A percentile compares a stretch with the other conserved stretches of the same genome.
Conservation (phyloP, 169 alveolate genomes). For the Cryptosporidium ubiquitum region DNA sequence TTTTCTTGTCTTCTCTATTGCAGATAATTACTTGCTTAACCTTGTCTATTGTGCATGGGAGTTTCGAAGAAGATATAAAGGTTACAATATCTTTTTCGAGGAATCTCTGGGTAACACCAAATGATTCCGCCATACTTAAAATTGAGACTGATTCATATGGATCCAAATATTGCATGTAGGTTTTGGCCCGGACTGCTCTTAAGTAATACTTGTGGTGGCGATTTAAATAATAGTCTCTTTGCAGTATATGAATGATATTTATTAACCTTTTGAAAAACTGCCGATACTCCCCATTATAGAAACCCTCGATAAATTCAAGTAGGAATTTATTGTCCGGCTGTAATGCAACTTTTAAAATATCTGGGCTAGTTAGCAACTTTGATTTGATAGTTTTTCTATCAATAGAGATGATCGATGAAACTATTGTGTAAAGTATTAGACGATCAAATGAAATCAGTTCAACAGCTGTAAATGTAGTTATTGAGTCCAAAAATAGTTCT, state of each 20-base stretch:
- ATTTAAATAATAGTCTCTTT: slow-evolving; percentile 19
- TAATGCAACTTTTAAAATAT: slow-evolving; percentile 42
- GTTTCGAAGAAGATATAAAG: slow-evolving; percentile 85
- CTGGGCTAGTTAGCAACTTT: slow-evolving; percentile 43
- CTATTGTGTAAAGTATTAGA: slow-evolving; percentile 91
- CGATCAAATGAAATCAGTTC: slow-evolving; percentile 92
- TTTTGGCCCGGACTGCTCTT: slow-evolving; percentile 49
- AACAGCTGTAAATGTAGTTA: slow-evolving; percentile 94
- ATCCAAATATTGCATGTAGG: slow-evolving; percentile 86
- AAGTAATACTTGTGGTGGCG: slow-evolving; percentile 42
- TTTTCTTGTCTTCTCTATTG: slow-evolving; percentile 81
- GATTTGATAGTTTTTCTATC: slow-evolving; percentile 20
- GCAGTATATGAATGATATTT: neutral
- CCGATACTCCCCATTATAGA: slow-evolving; percentile 38
- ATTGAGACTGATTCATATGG: slow-evolving; percentile 86
- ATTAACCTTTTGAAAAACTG: neutral
- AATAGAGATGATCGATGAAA: slow-evolving; percentile 84
- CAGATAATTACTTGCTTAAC: slow-evolving; percentile 86
- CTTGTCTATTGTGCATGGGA: slow-evolving; percentile 88
- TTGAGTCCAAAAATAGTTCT: slow-evolving; percentile 84
- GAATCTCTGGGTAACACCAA: slow-evolving; percentile 86
- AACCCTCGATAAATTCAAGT: slow-evolving; percentile 36
- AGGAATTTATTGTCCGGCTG: slow-evolving; percentile 43
- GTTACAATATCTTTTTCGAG: slow-evolving; percentile 88
- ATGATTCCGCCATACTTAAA: slow-evolving; percentile 86